Evolutionary conservation across 2,329 filamentous ascomycete species (phyloP), one percentile per base, ranked within the genome.

Genomic region (Seiridium cupressi): DNA sequence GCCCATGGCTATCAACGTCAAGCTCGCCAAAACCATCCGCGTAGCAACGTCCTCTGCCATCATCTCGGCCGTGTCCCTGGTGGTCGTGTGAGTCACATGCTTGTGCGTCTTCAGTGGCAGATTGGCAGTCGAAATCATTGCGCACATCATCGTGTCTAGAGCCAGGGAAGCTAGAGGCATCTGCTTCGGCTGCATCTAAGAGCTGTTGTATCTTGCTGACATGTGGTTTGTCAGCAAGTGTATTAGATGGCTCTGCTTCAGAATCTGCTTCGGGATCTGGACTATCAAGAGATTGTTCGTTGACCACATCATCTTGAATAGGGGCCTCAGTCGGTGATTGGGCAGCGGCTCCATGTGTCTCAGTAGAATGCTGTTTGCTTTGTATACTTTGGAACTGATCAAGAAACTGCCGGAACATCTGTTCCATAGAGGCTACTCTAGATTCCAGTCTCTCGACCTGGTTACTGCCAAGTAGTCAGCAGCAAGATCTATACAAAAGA

Each of bases 21-120:
- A 55, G 36, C 53, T 55, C 53, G 13, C 53, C 53, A 42, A 38
- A 54, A 10, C 51, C 35, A 54, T 54, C 51, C 5, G 51, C 51
- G 35, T 54, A 54, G 35, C 51, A 34, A 9, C 51, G 51, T 13
- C 51, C 51, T 10, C 36, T 54, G 5, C 34, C 51, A 26, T 42
- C 36, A 35, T 54, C 32, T 3, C 51, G 18, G 18, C 18, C 18
- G 18, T 26, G 18, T 26, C 18, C 18, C 18, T 26, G 18, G 18
- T 26, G 18, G 2, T 26, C 18, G 18, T 26, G 18, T 26, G 18
- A 26, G 1, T 26, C 18, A 26, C 18, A 26, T 26, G 18, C 18
- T 26, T 26, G 18, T 2, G 18, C 1, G 18, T 26, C 18, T 26
- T 26, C 18, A 26, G 18, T 26, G 18, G 18, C 18, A 26, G 18